Conservation (phyloP, 2,329 filamentous ascomycete genomes). For the Onygenales sp. region DNA sequence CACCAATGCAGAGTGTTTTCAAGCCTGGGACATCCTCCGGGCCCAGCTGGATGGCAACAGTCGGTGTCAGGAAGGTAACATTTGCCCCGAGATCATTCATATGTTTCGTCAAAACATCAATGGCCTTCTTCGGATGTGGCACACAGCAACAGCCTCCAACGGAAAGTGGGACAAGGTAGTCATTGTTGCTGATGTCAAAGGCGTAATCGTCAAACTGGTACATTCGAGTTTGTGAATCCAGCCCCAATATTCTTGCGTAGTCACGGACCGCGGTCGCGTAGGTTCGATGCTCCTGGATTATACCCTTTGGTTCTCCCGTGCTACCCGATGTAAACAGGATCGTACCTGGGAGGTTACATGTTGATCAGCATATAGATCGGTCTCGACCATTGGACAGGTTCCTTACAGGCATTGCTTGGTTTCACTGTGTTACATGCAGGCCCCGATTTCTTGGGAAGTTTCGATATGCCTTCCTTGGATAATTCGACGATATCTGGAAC, state of each 20-base stretch:
- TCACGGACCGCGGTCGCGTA: slow-evolving; percentile 1
- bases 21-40: slow-evolving; percentile 15
- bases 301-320: slow-evolving; percentile 4
- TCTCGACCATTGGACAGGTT: background rate
- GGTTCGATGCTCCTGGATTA: slow-evolving; percentile 4
- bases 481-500: slow-evolving; percentile 1
- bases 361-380: background rate
- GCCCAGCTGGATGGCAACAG: slow-evolving; percentile 13
- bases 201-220: slow-evolving; percentile 5
- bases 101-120: slow-evolving; percentile 8
- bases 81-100: slow-evolving; percentile 15
- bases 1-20: slow-evolving; percentile 15
- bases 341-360: slow-evolving; percentile 1
- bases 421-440: slow-evolving; percentile 1
- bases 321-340: slow-evolving; percentile 4
- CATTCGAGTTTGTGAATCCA: slow-evolving; percentile 1
- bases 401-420: slow-evolving; percentile 1
- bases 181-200: slow-evolving; percentile 63
- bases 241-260: background rate
- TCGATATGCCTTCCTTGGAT: slow-evolving; percentile 2
- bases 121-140: slow-evolving; percentile 11
- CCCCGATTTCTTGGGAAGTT: background rate
- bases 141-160: slow-evolving; percentile 16
- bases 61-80: slow-evolving; percentile 17
- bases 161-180: slow-evolving; percentile 51